These are phyloP conservation scores for Erysiphe neolycopersici DNA, from an alignment of 2,329 filamentous ascomycete species.

Conservation along the genomic window DNA sequence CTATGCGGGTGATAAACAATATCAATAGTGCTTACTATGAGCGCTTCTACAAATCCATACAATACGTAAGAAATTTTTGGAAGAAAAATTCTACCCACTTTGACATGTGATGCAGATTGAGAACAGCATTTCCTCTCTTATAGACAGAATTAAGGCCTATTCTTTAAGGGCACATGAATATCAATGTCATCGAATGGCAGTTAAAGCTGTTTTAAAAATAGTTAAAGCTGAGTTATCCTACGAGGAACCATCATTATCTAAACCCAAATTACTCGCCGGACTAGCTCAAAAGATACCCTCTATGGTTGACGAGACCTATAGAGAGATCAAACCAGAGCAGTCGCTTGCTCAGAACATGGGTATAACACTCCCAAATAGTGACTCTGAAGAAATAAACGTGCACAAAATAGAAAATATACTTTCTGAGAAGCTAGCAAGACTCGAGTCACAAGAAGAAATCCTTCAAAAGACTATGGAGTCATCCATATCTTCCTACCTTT, in stretches of 20 bases:
- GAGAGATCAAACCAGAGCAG: constrained; percentile 12
- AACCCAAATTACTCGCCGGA: not conserved
- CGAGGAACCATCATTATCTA: not conserved
- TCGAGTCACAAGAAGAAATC: constrained; percentile 18
- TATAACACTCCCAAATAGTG: constrained; percentile 17
- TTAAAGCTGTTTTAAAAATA: constrained; percentile 17
- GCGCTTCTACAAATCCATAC: constrained; percentile 20
- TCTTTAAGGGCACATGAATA: constrained; percentile 18
- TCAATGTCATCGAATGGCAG: constrained; percentile 19
- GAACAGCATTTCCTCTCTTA: constrained; percentile 24
- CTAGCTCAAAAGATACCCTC: not conserved
- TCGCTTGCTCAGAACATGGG: constrained; percentile 23
- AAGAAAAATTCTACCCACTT: not conserved
- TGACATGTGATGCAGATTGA: constrained; percentile 18
- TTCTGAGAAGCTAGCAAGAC: constrained; percentile 18
- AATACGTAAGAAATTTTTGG: constrained; percentile 20
- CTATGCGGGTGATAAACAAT: constrained; percentile 20
- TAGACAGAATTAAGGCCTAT: constrained; percentile 20
- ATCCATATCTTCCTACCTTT: constrained; percentile 17
- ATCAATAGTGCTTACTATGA: constrained; percentile 19
- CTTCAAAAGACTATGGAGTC: constrained; percentile 25
- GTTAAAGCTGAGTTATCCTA: constrained; percentile 19
- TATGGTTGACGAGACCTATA: not conserved
- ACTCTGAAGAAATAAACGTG: constrained; percentile 6
- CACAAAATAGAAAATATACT: constrained; percentile 10